A percentile compares a stretch with the other conserved stretches of the same genome.
Evolutionary conservation across 2,329 filamentous ascomycete genomes (phyloP).

Genomic region (Neocucurbitaria cava): DNA sequence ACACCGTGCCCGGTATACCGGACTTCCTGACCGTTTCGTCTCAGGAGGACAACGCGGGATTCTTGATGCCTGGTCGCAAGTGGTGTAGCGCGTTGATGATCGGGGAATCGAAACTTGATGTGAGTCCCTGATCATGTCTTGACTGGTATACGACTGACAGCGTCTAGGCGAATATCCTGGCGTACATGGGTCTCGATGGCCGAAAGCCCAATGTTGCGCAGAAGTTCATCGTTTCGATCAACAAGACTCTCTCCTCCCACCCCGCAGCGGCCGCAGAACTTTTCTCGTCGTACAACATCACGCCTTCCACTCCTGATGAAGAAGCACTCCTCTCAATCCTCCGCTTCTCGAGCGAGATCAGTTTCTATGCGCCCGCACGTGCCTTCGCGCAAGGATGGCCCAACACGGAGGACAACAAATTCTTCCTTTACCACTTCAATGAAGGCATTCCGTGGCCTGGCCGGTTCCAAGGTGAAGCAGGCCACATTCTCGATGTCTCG

Average conservation of each 20-base stretch:
- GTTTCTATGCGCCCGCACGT: slow-evolving; percentile 54
- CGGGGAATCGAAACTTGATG: slow-evolving; percentile 58
- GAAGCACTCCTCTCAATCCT: slow-evolving; percentile 53
- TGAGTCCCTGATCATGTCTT: slow-evolving; percentile 18
- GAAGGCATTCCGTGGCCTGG: slow-evolving; percentile 46
- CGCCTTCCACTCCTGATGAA: slow-evolving; percentile 45
- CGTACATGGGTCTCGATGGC: slow-evolving; percentile 31
- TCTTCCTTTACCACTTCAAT: slow-evolving; percentile 46
- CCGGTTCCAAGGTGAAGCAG: slow-evolving; percentile 40
- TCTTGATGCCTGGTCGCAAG: slow-evolving; percentile 48
- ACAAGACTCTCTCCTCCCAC: slow-evolving; percentile 32
- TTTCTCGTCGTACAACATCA: slow-evolving; percentile 52
- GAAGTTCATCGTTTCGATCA: slow-evolving; percentile 45
- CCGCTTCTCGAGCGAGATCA: slow-evolving; percentile 55
- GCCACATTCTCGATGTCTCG: slow-evolving; percentile 44
- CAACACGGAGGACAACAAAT: slow-evolving; percentile 29
- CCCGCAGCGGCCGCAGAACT: slow-evolving; percentile 29
- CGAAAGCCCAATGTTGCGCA: slow-evolving; percentile 40
- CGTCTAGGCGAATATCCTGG: slow-evolving; percentile 33
- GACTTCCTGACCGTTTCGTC: slow-evolving; percentile 34
- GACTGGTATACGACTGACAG: background rate
- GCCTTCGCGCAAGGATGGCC: slow-evolving; percentile 51
- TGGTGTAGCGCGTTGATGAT: slow-evolving; percentile 59
- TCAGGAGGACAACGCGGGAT: slow-evolving; percentile 28
- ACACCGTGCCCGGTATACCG: slow-evolving; percentile 47